Base-by-base conservation (phyloP, 129 eudicot species). In the Solidago caesia region DNA sequence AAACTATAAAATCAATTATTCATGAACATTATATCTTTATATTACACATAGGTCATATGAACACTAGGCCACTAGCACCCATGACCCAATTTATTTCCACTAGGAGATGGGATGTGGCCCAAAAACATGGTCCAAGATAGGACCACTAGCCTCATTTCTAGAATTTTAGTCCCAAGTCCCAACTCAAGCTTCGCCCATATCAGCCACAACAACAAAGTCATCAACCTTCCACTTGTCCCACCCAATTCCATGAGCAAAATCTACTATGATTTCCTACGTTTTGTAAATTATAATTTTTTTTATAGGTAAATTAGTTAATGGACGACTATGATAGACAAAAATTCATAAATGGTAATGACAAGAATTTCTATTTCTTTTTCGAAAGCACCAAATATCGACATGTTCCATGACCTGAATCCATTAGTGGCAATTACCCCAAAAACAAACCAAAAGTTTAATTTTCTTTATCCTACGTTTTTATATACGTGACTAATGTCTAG, bases 61-160 rank as follows among this genome's bases (percentile, higher is more conserved):
- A 41, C 39, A 56, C 49, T 27, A 51, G 26, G 26, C 33, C 39
- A 60, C 43, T 12, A 4, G 12, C 66, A 42, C 76, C 67, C 78
- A 64, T 60, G 58, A 73, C 59, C 64, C 71, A 63, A 74, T 62
- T 33, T 11, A 61, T 47, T 61, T 70, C 75, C 55, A 77, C 81
- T 41, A 60, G 64, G 16, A 60, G 41, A 60, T 61, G 53, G 64
- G 45, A 39, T 63, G 77, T 78, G 77, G 82, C 82, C 82, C 82
- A 71, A 78, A 49, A 71, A 70, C 39, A 71, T 63, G 82, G 82
- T 62, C 77, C 77, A 71, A 48, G 66, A 71, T 26, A 43, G 77
- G 82, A 78, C 81, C 70, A 43, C 69, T 21, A 21, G 21, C 21
- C 21, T 44, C 43, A 13, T 67, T 67, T 52, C 15, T 49, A 41